Evolutionary conservation across 202 grass and related monocot genomes (phyloP).

Genomic region (Bolboschoenoplectus hybrid): DNA sequence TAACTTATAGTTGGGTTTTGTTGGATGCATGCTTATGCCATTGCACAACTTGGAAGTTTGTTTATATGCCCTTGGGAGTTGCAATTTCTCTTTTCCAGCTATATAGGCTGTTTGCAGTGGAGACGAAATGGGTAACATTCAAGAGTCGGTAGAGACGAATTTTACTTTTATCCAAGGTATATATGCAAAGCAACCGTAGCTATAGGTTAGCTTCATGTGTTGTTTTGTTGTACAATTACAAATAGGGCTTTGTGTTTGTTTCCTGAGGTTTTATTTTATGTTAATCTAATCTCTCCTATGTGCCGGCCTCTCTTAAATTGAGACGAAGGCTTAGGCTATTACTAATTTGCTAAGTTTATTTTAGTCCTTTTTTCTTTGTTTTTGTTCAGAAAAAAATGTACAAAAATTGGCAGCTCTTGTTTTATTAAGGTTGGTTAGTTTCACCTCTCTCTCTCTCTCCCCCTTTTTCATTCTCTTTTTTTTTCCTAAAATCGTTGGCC

Average conservation of each 20-base stretch:
- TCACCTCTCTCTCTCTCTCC: too few relatives aligned
- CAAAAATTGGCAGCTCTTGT: not conserved
- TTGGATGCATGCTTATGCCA: not conserved
- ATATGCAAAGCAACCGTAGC: constrained; percentile 26
- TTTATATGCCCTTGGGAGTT: constrained; percentile 18
- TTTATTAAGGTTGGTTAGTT: not conserved
- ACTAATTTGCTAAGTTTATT: constrained; percentile 20
- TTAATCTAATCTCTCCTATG: constrained; percentile 22
- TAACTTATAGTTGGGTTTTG: constrained; percentile 9
- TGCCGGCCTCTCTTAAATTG: constrained; percentile 42
- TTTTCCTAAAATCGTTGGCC: too few relatives aligned
- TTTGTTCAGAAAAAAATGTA: not conserved
- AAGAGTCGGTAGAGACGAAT: not conserved
- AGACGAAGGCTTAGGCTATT: constrained; percentile 43
- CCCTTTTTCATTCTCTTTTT: too few relatives aligned
- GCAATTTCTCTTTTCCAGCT: not conserved
- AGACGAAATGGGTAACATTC: not conserved
- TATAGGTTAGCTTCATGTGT: constrained; percentile 25
- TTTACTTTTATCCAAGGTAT: constrained; percentile 1
- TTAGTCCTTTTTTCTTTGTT: not conserved
- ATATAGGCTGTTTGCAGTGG: not conserved
- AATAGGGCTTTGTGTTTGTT: constrained; percentile 6
- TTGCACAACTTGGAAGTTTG: not conserved
- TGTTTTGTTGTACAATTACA: constrained; percentile 22
- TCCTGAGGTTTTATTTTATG: not conserved